These are phyloP conservation scores for Sanghuangporus baumii DNA, from an alignment of 1,284 basidiomycete species.

Conservation along the genomic window DNA sequence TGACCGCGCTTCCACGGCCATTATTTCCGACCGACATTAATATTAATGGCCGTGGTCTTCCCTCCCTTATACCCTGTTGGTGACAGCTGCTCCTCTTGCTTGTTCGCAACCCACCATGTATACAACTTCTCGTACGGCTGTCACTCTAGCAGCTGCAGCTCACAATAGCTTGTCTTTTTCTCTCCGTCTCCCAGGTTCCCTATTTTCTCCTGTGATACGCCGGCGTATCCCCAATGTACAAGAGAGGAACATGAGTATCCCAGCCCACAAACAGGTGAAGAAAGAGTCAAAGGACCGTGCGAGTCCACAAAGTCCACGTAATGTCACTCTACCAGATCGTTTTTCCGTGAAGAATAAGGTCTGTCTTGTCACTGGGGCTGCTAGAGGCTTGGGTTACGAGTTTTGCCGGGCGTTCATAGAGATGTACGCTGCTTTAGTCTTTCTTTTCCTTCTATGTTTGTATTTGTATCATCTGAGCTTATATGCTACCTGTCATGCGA, in stretches of 20 bases:
- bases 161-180: not conserved
- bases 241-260: not conserved
- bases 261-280: not conserved
- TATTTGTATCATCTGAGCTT: not conserved
- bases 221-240: not conserved
- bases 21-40: not conserved
- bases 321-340: conserved; percentile 43
- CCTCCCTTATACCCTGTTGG: not conserved
- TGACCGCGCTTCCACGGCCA: not conserved
- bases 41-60: not conserved
- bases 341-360: conserved; percentile 72
- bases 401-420: conserved; percentile 87
- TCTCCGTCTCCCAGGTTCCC: too few species aligned
- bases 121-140: not conserved
- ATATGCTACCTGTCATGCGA: conserved; percentile 6
- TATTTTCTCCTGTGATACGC: not conserved
- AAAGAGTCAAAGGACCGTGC: conserved; percentile 1
- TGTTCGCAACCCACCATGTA: not conserved
- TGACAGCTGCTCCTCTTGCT: not conserved
- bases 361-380: conserved; percentile 83
- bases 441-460: not conserved
- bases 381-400: conserved; percentile 83
- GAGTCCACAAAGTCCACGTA: conserved; percentile 10
- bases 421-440: conserved; percentile 46
- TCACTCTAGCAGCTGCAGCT: not conserved